Base-by-base conservation (phyloP, 495 filamentous ascomycete species). In the Xylaria palmicola region DNA sequence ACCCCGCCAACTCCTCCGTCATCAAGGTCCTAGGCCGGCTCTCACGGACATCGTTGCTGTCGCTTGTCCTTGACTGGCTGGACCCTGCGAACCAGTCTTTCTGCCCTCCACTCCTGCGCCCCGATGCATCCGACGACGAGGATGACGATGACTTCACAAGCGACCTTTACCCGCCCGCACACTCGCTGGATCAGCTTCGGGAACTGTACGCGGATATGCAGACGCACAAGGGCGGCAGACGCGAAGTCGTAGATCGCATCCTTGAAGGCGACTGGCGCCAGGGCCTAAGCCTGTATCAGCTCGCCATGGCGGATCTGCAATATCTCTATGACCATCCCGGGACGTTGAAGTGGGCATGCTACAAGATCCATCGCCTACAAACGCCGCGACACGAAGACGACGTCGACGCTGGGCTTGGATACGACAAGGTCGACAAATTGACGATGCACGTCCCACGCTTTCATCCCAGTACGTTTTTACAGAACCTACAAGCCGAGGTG, bases 241-340 rank as follows among this genome's bases (percentile, higher is more conserved):
- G 86, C 47, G 91, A 96, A 68, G 82, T 93, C 4, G 75, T 90
- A 6, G 89, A 91, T 65, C 81, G 90, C 29, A 87, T 96, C 39
- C 64, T 89, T 0, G 87, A 92, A 59, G 89, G 89, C 43, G 91
- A 96, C 70, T 96, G 91, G 90, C 80, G 90, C 20, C 81, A 86
- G 51, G 91, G 91, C 1, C 75, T 95, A 20, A 87, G 83, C 1
- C 74, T 96, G 15, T 90, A 88, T 62, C 89, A 92, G 68, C 77
- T 93, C 4, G 90, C 89, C 48, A 92, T 91, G 81, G 86, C 87
- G 15, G 91, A 95, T 65, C 74, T 91, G 13, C 88, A 89, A 61
- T 79, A 90, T 68, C 77, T 93, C n/a, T 84, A 92, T 64, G 88
- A 92, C 66, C 88, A 91, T 64, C 88, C 89, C 0, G 77, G 82